Percentiles rank a stretch among this genome's conserved stretches.
Conservation (phyloP, 768 basidiomycete genomes). For the Leucosporidium yakuticum region DNA sequence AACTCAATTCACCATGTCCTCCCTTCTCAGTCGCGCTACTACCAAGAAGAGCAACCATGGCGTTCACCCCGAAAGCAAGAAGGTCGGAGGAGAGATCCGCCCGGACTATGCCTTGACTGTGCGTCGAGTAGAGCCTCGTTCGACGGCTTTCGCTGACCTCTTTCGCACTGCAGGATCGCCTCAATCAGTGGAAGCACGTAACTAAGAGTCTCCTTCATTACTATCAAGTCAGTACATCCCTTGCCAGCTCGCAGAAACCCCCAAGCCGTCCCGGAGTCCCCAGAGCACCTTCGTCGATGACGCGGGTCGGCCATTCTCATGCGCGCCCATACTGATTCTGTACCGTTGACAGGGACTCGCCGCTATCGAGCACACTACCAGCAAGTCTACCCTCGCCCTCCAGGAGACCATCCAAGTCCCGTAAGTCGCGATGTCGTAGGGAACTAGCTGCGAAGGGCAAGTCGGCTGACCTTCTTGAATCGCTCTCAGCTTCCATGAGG, state of each 20-base stretch:
- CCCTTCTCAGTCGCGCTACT: no score
- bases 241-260: no score
- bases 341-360: slow-evolving; percentile 18
- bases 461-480: neutral
- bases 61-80: no score
- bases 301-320: neutral
- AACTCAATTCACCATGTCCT: no score
- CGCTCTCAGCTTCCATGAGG: slow-evolving; percentile 30
- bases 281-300: neutral
- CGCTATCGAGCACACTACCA: slow-evolving; percentile 22
- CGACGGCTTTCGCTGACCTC: no score
- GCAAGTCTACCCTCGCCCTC: slow-evolving; percentile 27
- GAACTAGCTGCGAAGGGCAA: no score
- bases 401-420: slow-evolving; percentile 34
- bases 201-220: slow-evolving; percentile 29
- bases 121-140: no score
- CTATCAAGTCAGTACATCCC: slow-evolving; percentile 7
- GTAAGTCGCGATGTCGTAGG: neutral
- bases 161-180: no score
- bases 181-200: slow-evolving; percentile 24
- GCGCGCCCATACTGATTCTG: slow-evolving; percentile 6
- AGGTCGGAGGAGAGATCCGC: no score
- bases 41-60: no score
- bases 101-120: no score
- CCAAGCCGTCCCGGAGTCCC: no score